Conservation (phyloP, 352 stramenopile genomes). For the Aphanomyces euteiches region DNA sequence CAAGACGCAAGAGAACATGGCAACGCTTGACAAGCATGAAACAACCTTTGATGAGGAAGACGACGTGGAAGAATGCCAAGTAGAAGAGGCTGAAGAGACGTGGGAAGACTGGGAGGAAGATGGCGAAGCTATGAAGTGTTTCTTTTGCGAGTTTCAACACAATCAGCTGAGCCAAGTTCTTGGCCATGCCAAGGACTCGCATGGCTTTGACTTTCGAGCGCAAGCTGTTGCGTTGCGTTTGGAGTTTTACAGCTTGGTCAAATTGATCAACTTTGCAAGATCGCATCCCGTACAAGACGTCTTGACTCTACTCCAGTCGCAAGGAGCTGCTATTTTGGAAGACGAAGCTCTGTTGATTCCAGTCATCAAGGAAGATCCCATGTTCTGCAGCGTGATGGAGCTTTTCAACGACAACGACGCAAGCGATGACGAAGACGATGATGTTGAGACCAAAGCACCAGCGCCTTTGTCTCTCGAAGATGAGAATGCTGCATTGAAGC, state of each 20-base stretch:
- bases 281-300: slow-evolving; percentile 41
- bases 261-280: slow-evolving; percentile 73
- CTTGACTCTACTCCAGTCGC: slow-evolving; percentile 43
- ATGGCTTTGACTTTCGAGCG: slow-evolving; percentile 61
- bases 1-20: no score
- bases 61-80: background rate
- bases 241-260: slow-evolving; percentile 77
- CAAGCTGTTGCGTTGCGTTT: slow-evolving; percentile 51
- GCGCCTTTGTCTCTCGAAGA: slow-evolving; percentile 34
- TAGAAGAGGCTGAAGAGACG: slow-evolving; percentile 45
- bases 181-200: slow-evolving; percentile 47
- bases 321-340: slow-evolving; percentile 51
- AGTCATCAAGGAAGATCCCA: slow-evolving; percentile 66
- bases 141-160: slow-evolving; percentile 63
- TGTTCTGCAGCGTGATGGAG: slow-evolving; percentile 78
- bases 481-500: slow-evolving; percentile 45
- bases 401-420: slow-evolving; percentile 54
- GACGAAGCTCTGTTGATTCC: slow-evolving; percentile 74
- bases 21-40: no score
- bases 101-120: slow-evolving; percentile 87
- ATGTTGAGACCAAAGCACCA: slow-evolving; percentile 32
- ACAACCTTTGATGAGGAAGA: background rate
- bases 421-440: slow-evolving; percentile 40
- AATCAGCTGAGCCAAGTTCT: slow-evolving; percentile 50
- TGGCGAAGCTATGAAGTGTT: slow-evolving; percentile 51